Evolutionary conservation across 2,329 filamentous ascomycete species (phyloP), one percentile per base, ranked within the genome.

Genomic region (Ceratocystis albifundus): DNA sequence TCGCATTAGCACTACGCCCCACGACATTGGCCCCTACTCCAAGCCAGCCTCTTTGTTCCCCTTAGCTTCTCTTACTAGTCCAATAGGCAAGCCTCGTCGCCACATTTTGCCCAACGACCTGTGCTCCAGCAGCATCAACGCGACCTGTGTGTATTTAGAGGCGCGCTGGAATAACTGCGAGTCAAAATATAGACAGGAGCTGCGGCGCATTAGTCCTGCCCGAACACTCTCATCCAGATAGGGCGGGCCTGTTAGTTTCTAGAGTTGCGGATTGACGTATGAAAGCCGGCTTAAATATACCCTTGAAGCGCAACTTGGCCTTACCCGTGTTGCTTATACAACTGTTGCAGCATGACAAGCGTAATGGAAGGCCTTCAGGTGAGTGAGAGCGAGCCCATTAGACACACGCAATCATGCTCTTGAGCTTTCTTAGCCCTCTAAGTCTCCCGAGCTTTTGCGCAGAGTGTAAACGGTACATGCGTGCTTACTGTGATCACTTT

Each of bases 401-500:
- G 5, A 22, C 48, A 25, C 48, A 28, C 4, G 8, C 48, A 53
- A 25, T 25, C 7, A 8, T 22, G 36, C 36, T 4, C 36, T 41
- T 41, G 36, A 4, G 48, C 10, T 15, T 53, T 22, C 20, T 22
- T 25, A 25, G 48, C 17, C 48, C 20, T 10, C 36, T 6, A 12
- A 10, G 48, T 25, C 48, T 22, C 15, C 48, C 28, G 48, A 44
- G 20, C 6, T n/a, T 44, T 65, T 65, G 8, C 55, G 15, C 41
- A 28, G 36, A 25, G 15, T 65, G 22, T 59, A 28, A 1, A 15
- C 12, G 36, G 36, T 15, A 45, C 36, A 32, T 46, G 50, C 48
- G 61, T 46, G 53, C 64, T 48, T 30, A 25, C 61, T 57, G 32
- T 44, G 28, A 22, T 67, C 32, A 61, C 69, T 71, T 68, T 45